phyloP scores from a whole-genome alignment of 2,329 filamentous ascomycete species.

The Phialophora chinensis region DNA sequence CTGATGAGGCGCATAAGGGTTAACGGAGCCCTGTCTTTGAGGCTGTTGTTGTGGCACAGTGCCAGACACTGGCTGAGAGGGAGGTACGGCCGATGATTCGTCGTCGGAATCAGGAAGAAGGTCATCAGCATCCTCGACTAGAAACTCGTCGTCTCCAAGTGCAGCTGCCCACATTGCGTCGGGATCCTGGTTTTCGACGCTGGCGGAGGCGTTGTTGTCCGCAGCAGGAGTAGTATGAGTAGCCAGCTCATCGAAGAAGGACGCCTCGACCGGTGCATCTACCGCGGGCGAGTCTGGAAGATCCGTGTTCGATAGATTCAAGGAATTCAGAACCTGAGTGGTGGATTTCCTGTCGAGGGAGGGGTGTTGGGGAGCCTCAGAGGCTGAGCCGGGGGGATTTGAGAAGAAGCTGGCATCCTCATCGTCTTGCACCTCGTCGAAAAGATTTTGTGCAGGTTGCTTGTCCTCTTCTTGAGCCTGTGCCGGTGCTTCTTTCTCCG shows the following conservation, averaged over 20 bases:
- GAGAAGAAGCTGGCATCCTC: conserved; percentile 33
- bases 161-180: conserved; percentile 84
- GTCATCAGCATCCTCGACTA: conserved; percentile 77
- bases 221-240: conserved; percentile 13
- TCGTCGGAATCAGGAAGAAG: conserved; percentile 73
- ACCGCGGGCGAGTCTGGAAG: conserved; percentile 43
- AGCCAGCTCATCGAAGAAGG: conserved; percentile 33
- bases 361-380: conserved; percentile 11
- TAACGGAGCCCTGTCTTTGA: conserved; percentile 41
- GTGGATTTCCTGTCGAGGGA: conserved; percentile 72
- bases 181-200: conserved; percentile 63
- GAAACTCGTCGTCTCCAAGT: conserved; percentile 73
- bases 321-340: conserved; percentile 65
- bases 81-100: conserved; percentile 40
- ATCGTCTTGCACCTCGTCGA: conserved; percentile 23
- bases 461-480: neutral
- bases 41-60: conserved; percentile 36
- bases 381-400: conserved; percentile 1
- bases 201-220: conserved; percentile 11
- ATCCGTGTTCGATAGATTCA: conserved; percentile 46
- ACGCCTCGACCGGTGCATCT: conserved; percentile 40
- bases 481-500: conserved; percentile 5
- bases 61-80: conserved; percentile 21
- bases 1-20: conserved; percentile 59
- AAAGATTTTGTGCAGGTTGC: conserved; percentile 11